A percentile compares a stretch with the other conserved stretches of the same genome.
phyloP scores from a whole-genome alignment of 2,329 filamentous ascomycete genomes.

The Pseudopithomyces maydicus region DNA sequence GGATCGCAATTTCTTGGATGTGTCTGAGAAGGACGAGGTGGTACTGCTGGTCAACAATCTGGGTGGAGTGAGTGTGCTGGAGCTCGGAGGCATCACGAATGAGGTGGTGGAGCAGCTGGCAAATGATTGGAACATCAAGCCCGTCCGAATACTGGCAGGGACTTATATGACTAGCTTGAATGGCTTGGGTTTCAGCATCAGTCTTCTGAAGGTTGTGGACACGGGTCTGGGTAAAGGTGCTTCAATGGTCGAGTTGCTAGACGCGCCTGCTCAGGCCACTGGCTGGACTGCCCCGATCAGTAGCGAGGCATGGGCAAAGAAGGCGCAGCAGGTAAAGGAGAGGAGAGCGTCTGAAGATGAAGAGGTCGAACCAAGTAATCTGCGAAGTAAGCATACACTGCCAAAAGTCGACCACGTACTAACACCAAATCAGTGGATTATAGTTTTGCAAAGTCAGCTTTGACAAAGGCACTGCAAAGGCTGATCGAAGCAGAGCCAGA shows the following conservation, averaged over 20 bases:
- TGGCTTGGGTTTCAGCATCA: slow-evolving; percentile 72
- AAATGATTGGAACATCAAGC: slow-evolving; percentile 63
- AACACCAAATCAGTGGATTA: slow-evolving; percentile 55
- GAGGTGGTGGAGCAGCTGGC: slow-evolving; percentile 68
- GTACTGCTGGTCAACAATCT: slow-evolving; percentile 78
- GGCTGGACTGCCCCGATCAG: slow-evolving; percentile 69
- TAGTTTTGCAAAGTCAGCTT: slow-evolving; percentile 54
- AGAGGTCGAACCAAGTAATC: slow-evolving; percentile 57
- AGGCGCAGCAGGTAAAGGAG: slow-evolving; percentile 48
- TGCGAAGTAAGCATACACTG: slow-evolving; percentile 51
- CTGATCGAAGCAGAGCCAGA: slow-evolving; percentile 69
- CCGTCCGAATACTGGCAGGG: slow-evolving; percentile 65
- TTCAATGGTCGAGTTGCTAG: slow-evolving; percentile 70
- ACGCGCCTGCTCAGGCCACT: slow-evolving; percentile 69
- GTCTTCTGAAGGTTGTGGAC: slow-evolving; percentile 66
- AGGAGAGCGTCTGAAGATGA: slow-evolving; percentile 48
- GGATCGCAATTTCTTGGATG: slow-evolving; percentile 71
- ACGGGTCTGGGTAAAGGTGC: slow-evolving; percentile 62
- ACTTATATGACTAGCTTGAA: slow-evolving; percentile 77
- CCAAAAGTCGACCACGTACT: slow-evolving; percentile 5
- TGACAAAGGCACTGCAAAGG: slow-evolving; percentile 62
- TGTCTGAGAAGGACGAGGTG: slow-evolving; percentile 65
- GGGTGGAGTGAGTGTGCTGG: slow-evolving; percentile 73
- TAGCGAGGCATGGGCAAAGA: slow-evolving; percentile 63
- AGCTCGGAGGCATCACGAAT: slow-evolving; percentile 73